Conservation (phyloP, 2,329 filamentous ascomycete species). For the Tolypocladium guangdongense region DNA sequence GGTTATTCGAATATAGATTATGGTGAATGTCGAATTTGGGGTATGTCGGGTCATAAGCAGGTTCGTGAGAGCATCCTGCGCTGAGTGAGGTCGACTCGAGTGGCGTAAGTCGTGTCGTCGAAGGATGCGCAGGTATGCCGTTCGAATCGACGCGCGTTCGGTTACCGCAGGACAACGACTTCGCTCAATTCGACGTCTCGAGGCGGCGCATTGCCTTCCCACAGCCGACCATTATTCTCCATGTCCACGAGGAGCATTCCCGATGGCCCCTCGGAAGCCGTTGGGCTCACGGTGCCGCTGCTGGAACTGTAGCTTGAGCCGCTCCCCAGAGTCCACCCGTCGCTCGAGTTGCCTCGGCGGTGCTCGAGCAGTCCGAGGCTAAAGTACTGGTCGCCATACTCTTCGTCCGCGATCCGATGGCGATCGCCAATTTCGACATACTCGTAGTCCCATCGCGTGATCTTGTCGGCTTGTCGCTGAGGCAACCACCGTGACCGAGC, state of each 20-base stretch:
- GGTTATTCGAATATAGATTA: constrained; percentile 21
- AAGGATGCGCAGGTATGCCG: neutral
- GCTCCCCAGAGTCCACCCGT: constrained; percentile 85
- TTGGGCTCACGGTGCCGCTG: constrained; percentile 39
- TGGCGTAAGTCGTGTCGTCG: neutral
- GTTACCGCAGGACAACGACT: constrained; percentile 30
- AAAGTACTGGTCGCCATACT: constrained; percentile 34
- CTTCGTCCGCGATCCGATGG: constrained; percentile 30
- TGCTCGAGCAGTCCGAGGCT: constrained; percentile 34
- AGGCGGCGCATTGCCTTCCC: constrained; percentile 24
- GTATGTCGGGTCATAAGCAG: constrained; percentile 13
- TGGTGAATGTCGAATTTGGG: constrained; percentile 7
- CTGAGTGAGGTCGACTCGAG: neutral
- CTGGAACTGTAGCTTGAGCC: constrained; percentile 53
- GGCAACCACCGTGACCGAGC: constrained; percentile 73
- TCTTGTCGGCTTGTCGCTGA: constrained; percentile 71
- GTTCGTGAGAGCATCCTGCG: constrained; percentile 10
- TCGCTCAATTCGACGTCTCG: constrained; percentile 35
- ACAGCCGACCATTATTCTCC: constrained; percentile 24
- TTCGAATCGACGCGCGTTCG: neutral
- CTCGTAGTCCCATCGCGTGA: constrained; percentile 89
- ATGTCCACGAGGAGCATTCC: constrained; percentile 24
- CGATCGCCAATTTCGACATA: constrained; percentile 75
- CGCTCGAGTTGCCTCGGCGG: constrained; percentile 47
- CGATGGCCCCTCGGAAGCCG: constrained; percentile 32